Percentiles rank a stretch among this genome's conserved stretches.
These are phyloP conservation scores for Hamamelis virginiana DNA, from an alignment of 164 flowering plant species.

Conservation along the genomic window DNA sequence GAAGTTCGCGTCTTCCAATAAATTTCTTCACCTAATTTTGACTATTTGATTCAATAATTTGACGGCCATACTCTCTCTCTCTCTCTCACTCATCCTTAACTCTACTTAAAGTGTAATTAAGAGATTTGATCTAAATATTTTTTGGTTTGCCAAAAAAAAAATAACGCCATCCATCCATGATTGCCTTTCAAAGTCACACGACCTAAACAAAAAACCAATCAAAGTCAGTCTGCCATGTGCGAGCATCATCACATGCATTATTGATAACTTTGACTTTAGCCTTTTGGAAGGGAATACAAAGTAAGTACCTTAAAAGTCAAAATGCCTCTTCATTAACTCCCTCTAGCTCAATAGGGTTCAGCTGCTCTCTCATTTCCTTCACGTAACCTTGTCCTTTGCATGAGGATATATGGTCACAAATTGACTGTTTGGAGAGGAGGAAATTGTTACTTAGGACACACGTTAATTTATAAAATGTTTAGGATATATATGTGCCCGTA, in stretches of 20 bases:
- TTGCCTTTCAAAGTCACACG: conserved; percentile 2
- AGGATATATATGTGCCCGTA: too few relatives aligned
- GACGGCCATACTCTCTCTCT: background rate
- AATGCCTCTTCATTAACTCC: too few relatives aligned
- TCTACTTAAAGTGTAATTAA: background rate
- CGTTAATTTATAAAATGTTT: too few relatives aligned
- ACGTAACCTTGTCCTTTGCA: background rate
- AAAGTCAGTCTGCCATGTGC: conserved; percentile 7
- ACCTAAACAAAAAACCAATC: background rate
- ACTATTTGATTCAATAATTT: background rate
- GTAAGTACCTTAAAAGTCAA: background rate
- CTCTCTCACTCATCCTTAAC: background rate
- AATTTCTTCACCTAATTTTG: background rate
- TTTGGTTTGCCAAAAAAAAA: too few relatives aligned
- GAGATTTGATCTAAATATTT: background rate
- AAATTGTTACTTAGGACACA: too few relatives aligned
- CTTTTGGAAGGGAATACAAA: background rate
- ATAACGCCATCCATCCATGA: too few relatives aligned
- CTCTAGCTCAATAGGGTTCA: background rate
- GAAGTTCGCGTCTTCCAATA: background rate
- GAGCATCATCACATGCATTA: background rate
- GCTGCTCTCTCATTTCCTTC: too few relatives aligned
- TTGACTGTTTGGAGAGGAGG: too few relatives aligned
- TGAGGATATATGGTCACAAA: too few relatives aligned
- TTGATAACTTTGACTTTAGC: background rate